Base-by-base conservation (phyloP, 108 stramenopile species). In the Discostella stelligeroides region DNA sequence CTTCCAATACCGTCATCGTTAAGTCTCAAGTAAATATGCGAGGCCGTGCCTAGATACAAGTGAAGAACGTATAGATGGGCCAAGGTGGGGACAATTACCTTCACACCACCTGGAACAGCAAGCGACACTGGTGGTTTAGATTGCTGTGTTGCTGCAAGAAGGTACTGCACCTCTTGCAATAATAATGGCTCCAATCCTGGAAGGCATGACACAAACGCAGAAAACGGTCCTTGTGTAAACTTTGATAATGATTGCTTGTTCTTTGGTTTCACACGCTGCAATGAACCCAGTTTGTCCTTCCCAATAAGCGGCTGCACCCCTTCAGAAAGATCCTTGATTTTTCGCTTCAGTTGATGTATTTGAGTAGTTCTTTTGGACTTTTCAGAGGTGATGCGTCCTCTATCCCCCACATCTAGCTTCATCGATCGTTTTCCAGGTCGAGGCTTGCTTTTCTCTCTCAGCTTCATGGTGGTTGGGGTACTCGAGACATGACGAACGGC, bases 111-210 rank as follows among this genome's bases (percentile, higher is more conserved):
- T 13, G 61, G 63, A 47, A 76, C 29, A 6, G 43, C 18, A 29
- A 28, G 9, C 13, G 58, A 15, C 34, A 21, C 20, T 9, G 17
- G 9, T 24, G 4, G 38, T 47, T 20, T 60, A 66, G 10, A 6
- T 51, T 29, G 29, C 54, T 38, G 15, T 15, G 29, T 61, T 28
- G 12, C 29, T 45, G n/a, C 41, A 38, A 30, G 79, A 27, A 92
- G 68, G 34, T 74, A 70, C 38, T 60, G 15, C 25, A 92, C 46
- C 79, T 92, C 91, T 24, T 76, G 18, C 9, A 50, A 55, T 23
- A 89, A 61, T 15, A 88, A 28, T 4, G 68, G 53, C 51, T 94
- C 89, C 30, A 94, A 62, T 43, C 90, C 90, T 25, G 89, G 89
- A 20, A 87, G 84, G 55, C 89, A 93, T 28, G 87, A 67, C 17